Conservation (phyloP, 208 protist species). For the Naegleria lovaniensis region DNA sequence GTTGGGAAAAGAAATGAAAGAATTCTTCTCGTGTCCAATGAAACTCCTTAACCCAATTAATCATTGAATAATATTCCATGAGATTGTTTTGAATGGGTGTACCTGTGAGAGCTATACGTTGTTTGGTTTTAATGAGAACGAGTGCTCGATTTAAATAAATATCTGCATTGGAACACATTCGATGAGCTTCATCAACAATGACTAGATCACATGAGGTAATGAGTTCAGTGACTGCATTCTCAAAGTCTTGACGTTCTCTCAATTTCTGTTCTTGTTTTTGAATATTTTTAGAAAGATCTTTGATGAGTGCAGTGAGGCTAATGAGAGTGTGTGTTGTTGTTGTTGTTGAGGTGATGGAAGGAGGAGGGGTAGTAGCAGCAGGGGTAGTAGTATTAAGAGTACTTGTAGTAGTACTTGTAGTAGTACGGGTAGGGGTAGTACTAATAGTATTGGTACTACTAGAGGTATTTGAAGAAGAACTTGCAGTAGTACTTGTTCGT, state of each 20-base stretch:
- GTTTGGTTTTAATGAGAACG: not conserved
- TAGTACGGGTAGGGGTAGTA: too few relatives aligned
- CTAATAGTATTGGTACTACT: too few relatives aligned
- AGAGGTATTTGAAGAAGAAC: too few relatives aligned
- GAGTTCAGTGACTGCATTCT: not conserved
- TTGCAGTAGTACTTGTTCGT: too few relatives aligned
- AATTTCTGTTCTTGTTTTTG: not conserved
- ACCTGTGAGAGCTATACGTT: slow-evolving; percentile 71
- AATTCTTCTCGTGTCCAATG: slow-evolving; percentile 32
- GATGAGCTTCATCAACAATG: slow-evolving; percentile 41
- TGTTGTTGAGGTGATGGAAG: too few relatives aligned
- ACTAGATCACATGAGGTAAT: slow-evolving; percentile 25
- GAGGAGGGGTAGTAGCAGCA: too few relatives aligned
- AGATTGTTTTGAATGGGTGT: slow-evolving; percentile 58
- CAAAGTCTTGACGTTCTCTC: not conserved
- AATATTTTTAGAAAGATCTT: not conserved
- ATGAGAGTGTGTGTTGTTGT: too few relatives aligned
- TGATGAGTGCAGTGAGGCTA: not conserved
- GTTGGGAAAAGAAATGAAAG: slow-evolving; percentile 19
- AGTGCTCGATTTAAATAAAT: not conserved
- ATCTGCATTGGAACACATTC: slow-evolving; percentile 6
- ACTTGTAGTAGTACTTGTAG: too few relatives aligned
- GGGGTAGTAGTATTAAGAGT: too few relatives aligned
- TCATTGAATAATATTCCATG: slow-evolving; percentile 76
- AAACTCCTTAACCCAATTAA: slow-evolving; percentile 44